A percentile compares a stretch with the other conserved stretches of the same genome.
Evolutionary conservation across 2,329 filamentous ascomycete genomes (phyloP).

Genomic region (Scedosporium apiospermum): DNA sequence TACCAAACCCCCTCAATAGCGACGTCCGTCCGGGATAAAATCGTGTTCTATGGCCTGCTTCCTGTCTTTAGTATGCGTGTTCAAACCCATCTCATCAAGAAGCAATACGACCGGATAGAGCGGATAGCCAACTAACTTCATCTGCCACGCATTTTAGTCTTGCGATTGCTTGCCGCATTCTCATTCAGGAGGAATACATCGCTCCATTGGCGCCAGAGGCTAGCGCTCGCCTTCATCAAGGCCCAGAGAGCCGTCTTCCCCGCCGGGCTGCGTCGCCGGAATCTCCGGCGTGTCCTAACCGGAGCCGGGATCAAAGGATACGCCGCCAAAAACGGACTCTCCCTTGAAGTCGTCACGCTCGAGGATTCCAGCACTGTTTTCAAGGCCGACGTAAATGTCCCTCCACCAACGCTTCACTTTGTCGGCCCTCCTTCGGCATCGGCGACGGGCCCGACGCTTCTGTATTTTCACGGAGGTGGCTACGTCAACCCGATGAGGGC

Average conservation of each 20-base stretch:
- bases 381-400: neutral
- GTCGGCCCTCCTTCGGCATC: constrained; percentile 7
- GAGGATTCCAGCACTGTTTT: neutral
- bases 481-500: constrained; percentile 13
- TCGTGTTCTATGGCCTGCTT: neutral
- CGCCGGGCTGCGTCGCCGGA: neutral
- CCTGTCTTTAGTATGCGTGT: neutral
- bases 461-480: constrained; percentile 16
- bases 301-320: neutral
- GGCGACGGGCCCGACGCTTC: constrained; percentile 7
- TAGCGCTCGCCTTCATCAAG: constrained; percentile 3
- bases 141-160: neutral
- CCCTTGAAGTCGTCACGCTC: constrained; percentile 4
- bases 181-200: neutral
- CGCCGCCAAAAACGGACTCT: neutral
- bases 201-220: constrained; percentile 9
- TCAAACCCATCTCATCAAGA: neutral
- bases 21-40: neutral
- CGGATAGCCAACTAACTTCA: neutral
- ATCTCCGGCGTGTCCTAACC: neutral
- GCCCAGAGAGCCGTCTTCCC: neutral
- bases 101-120: neutral
- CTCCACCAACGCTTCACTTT: constrained; percentile 11
- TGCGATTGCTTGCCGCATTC: neutral
- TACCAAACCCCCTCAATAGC: neutral